phyloP scores from a whole-genome alignment of 495 filamentous ascomycete genomes.

The Neurospora sublineolata region DNA sequence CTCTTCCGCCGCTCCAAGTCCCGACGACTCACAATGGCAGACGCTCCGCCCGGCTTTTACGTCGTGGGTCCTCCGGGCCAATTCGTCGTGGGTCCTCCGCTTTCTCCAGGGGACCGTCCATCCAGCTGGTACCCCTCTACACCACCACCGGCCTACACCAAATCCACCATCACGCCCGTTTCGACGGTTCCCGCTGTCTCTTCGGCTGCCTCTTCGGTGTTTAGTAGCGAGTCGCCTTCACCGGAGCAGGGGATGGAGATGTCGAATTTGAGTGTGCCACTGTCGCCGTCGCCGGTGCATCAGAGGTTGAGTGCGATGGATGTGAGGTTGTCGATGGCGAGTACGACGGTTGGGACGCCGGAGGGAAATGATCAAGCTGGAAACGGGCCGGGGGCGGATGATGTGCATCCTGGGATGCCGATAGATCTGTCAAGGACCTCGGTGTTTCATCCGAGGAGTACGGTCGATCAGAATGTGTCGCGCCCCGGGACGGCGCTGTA shows the following conservation, averaged over 20 bases:
- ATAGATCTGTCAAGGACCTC: neutral
- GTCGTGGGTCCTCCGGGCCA: neutral
- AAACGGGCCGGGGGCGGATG: neutral
- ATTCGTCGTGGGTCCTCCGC: too few relatives aligned
- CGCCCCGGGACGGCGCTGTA: neutral
- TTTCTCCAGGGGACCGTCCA: neutral
- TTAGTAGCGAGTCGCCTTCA: neutral
- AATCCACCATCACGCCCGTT: neutral
- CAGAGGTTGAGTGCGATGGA: neutral
- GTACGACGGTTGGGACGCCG: neutral
- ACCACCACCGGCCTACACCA: neutral
- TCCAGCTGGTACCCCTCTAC: neutral
- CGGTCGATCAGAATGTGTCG: neutral
- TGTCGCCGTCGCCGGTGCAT: neutral
- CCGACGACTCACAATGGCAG: neutral
- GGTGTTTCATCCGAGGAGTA: neutral
- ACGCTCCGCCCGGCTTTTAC: neutral
- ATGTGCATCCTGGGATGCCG: neutral
- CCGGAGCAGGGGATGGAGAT: neutral
- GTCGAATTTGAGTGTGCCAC: neutral
- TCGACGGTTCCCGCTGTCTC: neutral
- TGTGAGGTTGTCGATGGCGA: neutral
- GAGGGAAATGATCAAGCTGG: neutral
- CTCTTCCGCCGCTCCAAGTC: constrained; percentile 3
- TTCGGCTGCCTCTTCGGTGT: neutral